A percentile compares a stretch with the other conserved stretches of the same genome.
Evolutionary conservation across 169 alveolate genomes (phyloP).

Genomic region (Cystoisospora suis): DNA sequence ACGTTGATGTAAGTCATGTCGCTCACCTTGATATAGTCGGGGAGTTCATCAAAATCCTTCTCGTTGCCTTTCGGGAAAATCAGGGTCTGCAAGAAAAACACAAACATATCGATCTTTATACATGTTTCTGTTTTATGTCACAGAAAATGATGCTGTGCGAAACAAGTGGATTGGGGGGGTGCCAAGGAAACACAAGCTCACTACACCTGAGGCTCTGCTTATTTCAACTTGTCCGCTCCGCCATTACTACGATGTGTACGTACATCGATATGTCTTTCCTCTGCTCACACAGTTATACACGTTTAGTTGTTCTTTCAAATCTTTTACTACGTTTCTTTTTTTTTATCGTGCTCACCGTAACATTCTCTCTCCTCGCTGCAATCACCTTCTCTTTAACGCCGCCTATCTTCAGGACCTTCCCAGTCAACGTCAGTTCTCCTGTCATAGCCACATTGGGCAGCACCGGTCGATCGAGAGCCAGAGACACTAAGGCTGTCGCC

Average conservation of each 20-base stretch:
- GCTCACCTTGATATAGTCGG: slow-evolving; percentile 57
- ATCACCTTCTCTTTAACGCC: slow-evolving; percentile 94
- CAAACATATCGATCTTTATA: not conserved
- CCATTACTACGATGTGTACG: not conserved
- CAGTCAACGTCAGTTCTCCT: slow-evolving; percentile 95
- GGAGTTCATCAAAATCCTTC: slow-evolving; percentile 60
- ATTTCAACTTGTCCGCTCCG: not conserved
- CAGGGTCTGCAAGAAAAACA: slow-evolving; percentile 24
- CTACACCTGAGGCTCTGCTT: not conserved
- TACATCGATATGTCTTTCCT: not conserved
- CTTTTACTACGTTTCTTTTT: not conserved
- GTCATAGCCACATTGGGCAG: slow-evolving; percentile 92
- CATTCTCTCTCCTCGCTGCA: slow-evolving; percentile 91
- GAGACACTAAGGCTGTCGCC: slow-evolving; percentile 88
- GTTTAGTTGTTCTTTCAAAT: not conserved
- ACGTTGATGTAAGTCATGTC: no score
- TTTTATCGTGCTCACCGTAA: slow-evolving; percentile 54
- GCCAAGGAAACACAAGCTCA: no score
- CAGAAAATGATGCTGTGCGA: no score
- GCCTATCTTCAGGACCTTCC: slow-evolving; percentile 90
- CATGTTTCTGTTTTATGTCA: no score
- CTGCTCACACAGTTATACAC: not conserved
- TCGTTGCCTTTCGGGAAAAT: slow-evolving; percentile 61
- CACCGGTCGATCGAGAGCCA: slow-evolving; percentile 79
- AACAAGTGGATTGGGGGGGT: no score